Evolutionary conservation across 192 early-diverging fungal species (phyloP).

Genomic region (Chytriomyces confervae): DNA sequence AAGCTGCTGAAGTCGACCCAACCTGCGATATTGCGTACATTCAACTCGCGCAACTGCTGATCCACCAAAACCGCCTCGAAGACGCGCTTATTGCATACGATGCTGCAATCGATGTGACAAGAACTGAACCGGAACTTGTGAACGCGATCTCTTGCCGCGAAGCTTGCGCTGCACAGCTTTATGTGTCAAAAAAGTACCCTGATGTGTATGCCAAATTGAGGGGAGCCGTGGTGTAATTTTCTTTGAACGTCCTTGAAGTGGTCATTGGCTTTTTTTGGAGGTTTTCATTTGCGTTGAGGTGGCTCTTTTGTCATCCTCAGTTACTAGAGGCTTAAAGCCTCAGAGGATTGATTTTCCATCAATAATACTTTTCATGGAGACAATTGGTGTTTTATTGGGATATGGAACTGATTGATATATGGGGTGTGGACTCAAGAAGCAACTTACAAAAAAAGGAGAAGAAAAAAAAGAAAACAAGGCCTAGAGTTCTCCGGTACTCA

Average conservation of each 20-base stretch:
- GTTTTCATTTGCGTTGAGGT: neutral
- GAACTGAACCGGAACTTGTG: slow-evolving; percentile 89
- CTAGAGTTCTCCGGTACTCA: neutral
- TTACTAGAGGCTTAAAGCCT: too few relatives aligned
- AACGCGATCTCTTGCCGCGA: slow-evolving; percentile 69
- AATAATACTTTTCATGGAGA: too few relatives aligned
- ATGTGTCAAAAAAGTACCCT: slow-evolving; percentile 25
- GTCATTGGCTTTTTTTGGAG: neutral
- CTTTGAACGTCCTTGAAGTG: neutral
- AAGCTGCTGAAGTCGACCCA: slow-evolving; percentile 90
- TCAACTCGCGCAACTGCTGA: slow-evolving; percentile 70
- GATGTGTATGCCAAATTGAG: slow-evolving; percentile 38
- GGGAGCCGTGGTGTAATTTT: neutral
- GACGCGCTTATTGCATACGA: slow-evolving; percentile 86
- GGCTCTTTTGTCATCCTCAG: too few relatives aligned
- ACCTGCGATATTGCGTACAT: slow-evolving; percentile 94
- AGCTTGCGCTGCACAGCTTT: slow-evolving; percentile 39
- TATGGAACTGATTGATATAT: neutral
- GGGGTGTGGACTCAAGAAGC: neutral
- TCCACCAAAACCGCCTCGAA: slow-evolving; percentile 76
- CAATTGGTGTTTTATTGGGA: neutral
- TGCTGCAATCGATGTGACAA: slow-evolving; percentile 74
- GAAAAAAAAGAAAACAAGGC: neutral
- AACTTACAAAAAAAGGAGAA: neutral
- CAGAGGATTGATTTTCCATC: too few relatives aligned